These are phyloP conservation scores for Ceratobasidium theobromae DNA, from an alignment of 1,284 basidiomycete genomes.

Conservation along the genomic window DNA sequence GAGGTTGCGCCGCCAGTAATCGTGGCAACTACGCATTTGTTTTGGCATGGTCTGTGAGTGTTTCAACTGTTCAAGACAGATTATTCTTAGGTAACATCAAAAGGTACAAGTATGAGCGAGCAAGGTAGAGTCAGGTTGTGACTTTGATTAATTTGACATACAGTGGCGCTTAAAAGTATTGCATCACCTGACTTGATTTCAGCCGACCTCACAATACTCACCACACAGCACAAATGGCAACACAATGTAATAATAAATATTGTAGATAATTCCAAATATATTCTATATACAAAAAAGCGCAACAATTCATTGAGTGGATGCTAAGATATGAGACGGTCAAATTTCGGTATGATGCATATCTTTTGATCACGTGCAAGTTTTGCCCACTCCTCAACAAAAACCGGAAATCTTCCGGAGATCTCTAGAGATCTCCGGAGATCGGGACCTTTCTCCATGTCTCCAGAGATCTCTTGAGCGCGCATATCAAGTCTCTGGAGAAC, in stretches of 20 bases:
- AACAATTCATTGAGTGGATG: too few species aligned
- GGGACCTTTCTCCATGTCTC: too few species aligned
- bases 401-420: too few species aligned
- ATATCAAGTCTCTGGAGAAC: too few species aligned
- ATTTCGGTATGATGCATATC: too few species aligned
- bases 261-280: background rate
- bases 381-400: background rate
- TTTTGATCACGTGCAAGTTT: background rate
- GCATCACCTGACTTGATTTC: background rate
- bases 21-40: slow-evolving; percentile 82
- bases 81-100: slow-evolving; percentile 19
- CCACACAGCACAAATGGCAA: background rate
- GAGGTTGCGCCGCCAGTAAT: slow-evolving; percentile 47
- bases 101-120: slow-evolving; percentile 86
- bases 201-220: background rate
- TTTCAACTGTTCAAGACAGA: background rate
- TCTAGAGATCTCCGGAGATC: too few species aligned
- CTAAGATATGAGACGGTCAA: too few species aligned
- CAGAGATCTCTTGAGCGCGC: too few species aligned
- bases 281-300: too few species aligned
- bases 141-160: background rate
- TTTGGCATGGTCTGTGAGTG: slow-evolving; percentile 88
- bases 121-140: slow-evolving; percentile 52
- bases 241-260: background rate
- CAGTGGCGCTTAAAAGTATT: background rate